A percentile compares a stretch with the other conserved stretches of the same genome.
phyloP scores from a whole-genome alignment of 257 asterid species.

The Leptodermis oblonga region DNA sequence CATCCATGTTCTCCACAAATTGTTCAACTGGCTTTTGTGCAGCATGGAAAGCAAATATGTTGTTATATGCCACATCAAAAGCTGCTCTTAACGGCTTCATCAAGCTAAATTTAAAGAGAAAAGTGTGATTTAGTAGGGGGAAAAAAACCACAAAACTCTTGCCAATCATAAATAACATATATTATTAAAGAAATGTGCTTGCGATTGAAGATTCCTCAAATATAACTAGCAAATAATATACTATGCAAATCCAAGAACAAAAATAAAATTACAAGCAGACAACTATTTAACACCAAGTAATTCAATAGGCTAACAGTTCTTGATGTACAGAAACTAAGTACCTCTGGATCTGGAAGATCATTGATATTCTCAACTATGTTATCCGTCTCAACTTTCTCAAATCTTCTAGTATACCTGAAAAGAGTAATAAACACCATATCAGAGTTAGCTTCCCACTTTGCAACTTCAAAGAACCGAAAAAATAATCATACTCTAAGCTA shows the following conservation, averaged over 20 bases:
- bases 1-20: constrained; percentile 81
- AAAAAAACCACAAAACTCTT: neutral
- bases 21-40: constrained; percentile 86
- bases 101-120: constrained; percentile 51
- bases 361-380: constrained; percentile 62
- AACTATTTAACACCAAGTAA: neutral
- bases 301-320: neutral
- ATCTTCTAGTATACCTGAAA: constrained; percentile 67
- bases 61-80: constrained; percentile 89
- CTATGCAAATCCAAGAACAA: neutral
- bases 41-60: constrained; percentile 82
- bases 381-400: constrained; percentile 81
- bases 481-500: neutral
- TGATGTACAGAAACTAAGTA: constrained; percentile 17
- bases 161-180: neutral
- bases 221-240: neutral
- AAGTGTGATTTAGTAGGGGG: constrained; percentile 1
- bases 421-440: neutral
- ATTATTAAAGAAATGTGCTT: neutral
- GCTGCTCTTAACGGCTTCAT: constrained; percentile 76
- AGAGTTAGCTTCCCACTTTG: neutral
- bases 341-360: constrained; percentile 88
- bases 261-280: neutral
- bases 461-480: neutral
- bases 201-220: neutral